Conservation (phyloP, 495 filamentous ascomycete genomes). For the Penicillium steckii region DNA sequence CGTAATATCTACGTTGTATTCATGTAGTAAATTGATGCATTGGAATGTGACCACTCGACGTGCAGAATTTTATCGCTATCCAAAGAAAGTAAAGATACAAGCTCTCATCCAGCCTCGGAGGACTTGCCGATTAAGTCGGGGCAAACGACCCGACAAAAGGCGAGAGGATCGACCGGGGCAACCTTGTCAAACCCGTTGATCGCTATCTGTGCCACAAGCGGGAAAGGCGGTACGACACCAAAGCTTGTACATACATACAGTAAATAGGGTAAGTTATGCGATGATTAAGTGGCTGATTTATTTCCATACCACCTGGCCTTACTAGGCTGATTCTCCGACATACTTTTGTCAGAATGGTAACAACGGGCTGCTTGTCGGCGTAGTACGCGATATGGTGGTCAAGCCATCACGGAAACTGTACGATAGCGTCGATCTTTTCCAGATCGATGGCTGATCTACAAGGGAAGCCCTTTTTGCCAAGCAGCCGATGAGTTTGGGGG, state of each 20-base stretch:
- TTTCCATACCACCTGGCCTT: neutral
- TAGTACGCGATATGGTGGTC: slow-evolving; percentile 7
- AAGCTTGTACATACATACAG: neutral
- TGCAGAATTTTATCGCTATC: neutral
- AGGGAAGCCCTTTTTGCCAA: slow-evolving; percentile 23
- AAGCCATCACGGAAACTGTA: slow-evolving; percentile 6
- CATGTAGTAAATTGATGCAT: slow-evolving; percentile 1
- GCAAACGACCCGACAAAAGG: slow-evolving; percentile 3
- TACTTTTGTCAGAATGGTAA: neutral
- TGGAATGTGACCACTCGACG: slow-evolving; percentile 6
- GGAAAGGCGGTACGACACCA: slow-evolving; percentile 1
- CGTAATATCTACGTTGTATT: neutral
- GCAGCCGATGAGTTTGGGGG: slow-evolving; percentile 11
- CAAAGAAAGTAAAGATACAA: neutral
- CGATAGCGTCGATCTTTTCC: slow-evolving; percentile 13
- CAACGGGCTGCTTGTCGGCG: slow-evolving; percentile 1
- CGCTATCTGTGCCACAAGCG: slow-evolving; percentile 1
- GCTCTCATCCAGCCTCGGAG: too few relatives aligned
- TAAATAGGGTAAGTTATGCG: slow-evolving; percentile 6
- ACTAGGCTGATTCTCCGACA: neutral
- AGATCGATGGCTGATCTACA: slow-evolving; percentile 13
- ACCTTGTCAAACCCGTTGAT: slow-evolving; percentile 16
- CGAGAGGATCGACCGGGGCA: slow-evolving; percentile 10
- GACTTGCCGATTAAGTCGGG: slow-evolving; percentile 4
- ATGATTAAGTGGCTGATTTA: neutral